phyloP scores from a whole-genome alignment of 116 monocot species.

The Zostera marina region DNA sequence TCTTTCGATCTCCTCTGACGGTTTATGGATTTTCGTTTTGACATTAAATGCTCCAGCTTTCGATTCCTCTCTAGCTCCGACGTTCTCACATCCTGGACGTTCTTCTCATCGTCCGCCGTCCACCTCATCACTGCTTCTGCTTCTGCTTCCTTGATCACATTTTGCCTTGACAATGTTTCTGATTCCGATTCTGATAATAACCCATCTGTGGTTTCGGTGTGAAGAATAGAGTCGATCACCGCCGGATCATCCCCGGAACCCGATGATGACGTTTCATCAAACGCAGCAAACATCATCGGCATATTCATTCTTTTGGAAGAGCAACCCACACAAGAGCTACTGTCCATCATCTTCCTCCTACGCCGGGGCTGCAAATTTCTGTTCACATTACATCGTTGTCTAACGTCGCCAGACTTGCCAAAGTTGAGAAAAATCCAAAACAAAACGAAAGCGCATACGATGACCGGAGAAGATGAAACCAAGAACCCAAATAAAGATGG shows the following conservation, averaged over 20 bases:
- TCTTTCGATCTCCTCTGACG: slow-evolving; percentile 15
- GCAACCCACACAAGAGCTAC: background rate
- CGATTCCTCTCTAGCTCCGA: slow-evolving; percentile 57
- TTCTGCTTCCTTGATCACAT: slow-evolving; percentile 8
- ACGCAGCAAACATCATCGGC: no score
- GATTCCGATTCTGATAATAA: no score
- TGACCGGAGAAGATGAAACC: slow-evolving; percentile 19
- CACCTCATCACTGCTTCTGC: slow-evolving; percentile 23
- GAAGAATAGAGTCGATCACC: no score
- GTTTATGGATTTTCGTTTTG: slow-evolving; percentile 40
- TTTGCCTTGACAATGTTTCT: background rate
- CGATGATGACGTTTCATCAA: no score
- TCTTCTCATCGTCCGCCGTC: slow-evolving; percentile 64
- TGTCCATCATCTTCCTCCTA: background rate
- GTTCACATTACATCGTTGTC: background rate
- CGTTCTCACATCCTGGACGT: slow-evolving; percentile 48
- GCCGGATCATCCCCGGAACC: no score
- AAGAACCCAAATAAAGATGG: slow-evolving; percentile 18
- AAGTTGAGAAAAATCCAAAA: slow-evolving; percentile 29
- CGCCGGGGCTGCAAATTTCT: no score
- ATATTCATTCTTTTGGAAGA: no score
- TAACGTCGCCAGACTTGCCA: slow-evolving; percentile 12
- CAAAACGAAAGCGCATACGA: slow-evolving; percentile 28
- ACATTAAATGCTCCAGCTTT: slow-evolving; percentile 50
- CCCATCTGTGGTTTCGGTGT: no score